phyloP scores from a whole-genome alignment of 2,329 filamentous ascomycete genomes.

The Graphilbum fragrans region DNA sequence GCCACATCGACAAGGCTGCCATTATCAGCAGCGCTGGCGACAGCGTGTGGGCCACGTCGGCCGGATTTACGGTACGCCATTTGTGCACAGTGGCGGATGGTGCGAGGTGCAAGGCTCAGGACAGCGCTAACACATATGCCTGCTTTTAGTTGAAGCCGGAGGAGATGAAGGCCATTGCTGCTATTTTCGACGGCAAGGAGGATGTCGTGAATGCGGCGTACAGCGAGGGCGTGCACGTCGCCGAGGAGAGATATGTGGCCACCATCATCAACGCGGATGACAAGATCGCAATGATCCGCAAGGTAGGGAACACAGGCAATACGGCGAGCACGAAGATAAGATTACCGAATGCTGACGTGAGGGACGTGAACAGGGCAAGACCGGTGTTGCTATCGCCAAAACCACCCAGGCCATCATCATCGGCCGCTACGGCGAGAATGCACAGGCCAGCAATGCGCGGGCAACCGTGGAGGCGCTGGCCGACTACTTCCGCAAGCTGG shows the following conservation, averaged over 20 bases:
- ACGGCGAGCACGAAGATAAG: not conserved
- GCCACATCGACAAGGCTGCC: constrained; percentile 71
- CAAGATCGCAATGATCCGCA: constrained; percentile 8
- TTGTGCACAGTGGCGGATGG: not conserved
- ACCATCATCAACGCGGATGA: constrained; percentile 56
- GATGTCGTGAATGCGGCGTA: constrained; percentile 53
- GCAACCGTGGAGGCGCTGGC: constrained; percentile 71
- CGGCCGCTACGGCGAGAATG: constrained; percentile 67
- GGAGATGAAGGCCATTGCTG: constrained; percentile 47
- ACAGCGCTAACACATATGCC: not conserved
- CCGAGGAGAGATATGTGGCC: constrained; percentile 66
- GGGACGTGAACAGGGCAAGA: constrained; percentile 49
- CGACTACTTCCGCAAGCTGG: constrained; percentile 70
- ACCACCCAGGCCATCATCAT: constrained; percentile 82
- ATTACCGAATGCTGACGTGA: not conserved
- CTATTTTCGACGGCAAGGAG: constrained; percentile 33
- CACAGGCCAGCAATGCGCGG: constrained; percentile 63
- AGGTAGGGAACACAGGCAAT: constrained; percentile 3
- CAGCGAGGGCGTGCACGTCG: constrained; percentile 62
- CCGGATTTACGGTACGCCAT: constrained; percentile 58
- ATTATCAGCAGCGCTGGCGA: constrained; percentile 74
- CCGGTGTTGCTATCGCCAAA: constrained; percentile 74
- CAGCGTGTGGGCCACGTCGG: constrained; percentile 63
- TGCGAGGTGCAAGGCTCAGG: not conserved
- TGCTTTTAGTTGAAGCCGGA: constrained; percentile 35